Conservation (phyloP, 2,329 filamentous ascomycete genomes). For the Colletotrichum liaoningense region DNA sequence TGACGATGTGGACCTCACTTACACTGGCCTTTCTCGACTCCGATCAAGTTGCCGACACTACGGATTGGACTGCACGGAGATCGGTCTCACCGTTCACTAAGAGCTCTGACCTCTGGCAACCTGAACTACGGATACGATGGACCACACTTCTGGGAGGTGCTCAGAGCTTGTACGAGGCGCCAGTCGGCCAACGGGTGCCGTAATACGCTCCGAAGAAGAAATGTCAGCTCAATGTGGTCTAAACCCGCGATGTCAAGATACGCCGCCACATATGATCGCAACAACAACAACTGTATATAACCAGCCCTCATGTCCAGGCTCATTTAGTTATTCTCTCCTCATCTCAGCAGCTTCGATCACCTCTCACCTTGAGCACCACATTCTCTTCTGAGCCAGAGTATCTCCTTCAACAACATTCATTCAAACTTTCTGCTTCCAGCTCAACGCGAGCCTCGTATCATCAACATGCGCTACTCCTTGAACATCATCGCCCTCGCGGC, state of each 20-base stretch:
- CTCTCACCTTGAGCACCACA: background rate
- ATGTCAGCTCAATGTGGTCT: background rate
- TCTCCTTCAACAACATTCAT: background rate
- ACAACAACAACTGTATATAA: constrained; percentile 1
- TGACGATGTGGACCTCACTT: background rate
- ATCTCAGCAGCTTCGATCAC: constrained; percentile 18
- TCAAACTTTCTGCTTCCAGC: background rate
- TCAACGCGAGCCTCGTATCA: background rate
- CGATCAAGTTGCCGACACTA: background rate
- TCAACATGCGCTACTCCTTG: constrained; percentile 17
- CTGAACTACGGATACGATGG: background rate
- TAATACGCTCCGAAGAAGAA: background rate
- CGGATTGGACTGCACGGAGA: background rate
- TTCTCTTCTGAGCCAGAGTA: background rate
- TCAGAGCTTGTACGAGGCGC: constrained; percentile 15
- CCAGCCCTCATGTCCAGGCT: background rate
- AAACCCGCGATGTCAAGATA: background rate
- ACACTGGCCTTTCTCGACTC: background rate
- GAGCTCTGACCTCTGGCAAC: constrained; percentile 6
- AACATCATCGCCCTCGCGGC: constrained; percentile 24
- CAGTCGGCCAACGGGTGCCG: constrained; percentile 23
- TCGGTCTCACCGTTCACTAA: constrained; percentile 22
- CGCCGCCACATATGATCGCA: too few relatives aligned
- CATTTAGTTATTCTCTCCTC: background rate
- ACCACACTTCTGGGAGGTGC: background rate